Evolutionary conservation across 2,329 filamentous ascomycete genomes (phyloP).

Genomic region (Monosporascus sp.): DNA sequence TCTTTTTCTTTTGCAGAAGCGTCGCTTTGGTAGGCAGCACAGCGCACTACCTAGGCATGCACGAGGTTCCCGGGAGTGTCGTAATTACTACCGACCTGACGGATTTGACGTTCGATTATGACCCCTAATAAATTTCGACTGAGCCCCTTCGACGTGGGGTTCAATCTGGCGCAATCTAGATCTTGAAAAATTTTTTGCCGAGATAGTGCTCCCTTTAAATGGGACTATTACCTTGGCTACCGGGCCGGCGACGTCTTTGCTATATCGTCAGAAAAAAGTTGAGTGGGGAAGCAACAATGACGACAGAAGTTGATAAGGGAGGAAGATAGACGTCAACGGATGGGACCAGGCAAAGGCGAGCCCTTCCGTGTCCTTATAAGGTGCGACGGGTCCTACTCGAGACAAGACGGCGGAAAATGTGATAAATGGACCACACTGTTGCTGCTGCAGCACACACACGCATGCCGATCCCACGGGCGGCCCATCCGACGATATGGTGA

Average conservation of each 20-base stretch:
- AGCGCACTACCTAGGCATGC: background rate
- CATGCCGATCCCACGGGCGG: background rate
- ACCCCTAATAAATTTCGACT: background rate
- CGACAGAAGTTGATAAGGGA: background rate
- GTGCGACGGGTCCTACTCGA: background rate
- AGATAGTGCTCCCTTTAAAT: background rate
- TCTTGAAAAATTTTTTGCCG: background rate
- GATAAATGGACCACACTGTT: background rate
- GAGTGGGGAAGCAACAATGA: background rate
- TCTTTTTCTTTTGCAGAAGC: background rate
- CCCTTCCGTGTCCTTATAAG: background rate
- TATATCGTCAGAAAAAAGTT: background rate
- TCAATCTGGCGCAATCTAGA: background rate
- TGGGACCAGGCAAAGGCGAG: background rate
- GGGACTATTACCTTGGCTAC: background rate
- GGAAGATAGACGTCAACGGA: background rate
- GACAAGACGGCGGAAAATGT: background rate
- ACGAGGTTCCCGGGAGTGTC: slow-evolving; percentile 4
- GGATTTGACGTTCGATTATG: slow-evolving; percentile 6
- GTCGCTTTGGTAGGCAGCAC: background rate
- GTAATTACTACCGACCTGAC: slow-evolving; percentile 18
- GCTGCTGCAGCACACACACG: background rate
- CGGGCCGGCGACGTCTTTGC: background rate
- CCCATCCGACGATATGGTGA: background rate
- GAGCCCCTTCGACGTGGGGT: background rate